Conservation (phyloP, 345 rosid genomes). For the Eucalyptus regnans region DNA sequence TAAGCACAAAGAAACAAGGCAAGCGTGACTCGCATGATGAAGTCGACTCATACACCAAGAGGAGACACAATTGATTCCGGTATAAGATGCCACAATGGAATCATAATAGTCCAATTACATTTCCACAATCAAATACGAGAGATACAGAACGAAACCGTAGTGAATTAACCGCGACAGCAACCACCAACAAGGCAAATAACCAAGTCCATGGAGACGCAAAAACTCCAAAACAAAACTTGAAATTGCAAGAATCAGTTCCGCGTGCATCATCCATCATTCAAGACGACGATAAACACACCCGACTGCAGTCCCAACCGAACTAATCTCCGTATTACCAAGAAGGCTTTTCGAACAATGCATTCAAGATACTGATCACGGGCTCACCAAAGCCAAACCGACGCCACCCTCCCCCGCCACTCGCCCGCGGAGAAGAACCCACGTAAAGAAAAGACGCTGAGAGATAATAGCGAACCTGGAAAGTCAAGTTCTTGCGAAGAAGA, state of each 20-base stretch:
- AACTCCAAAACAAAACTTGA: not conserved
- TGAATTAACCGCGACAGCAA: not conserved
- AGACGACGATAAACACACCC: not conserved
- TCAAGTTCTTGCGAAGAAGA: conserved; percentile 71
- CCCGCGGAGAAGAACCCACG: not conserved
- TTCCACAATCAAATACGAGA: not conserved
- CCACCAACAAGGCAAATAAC: not conserved
- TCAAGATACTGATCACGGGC: not conserved
- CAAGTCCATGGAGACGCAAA: not conserved
- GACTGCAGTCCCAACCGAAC: not conserved
- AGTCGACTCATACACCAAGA: not conserved
- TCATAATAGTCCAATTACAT: not conserved
- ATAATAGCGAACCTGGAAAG: conserved; percentile 52
- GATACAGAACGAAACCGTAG: not conserved
- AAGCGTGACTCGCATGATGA: not conserved
- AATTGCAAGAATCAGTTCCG: not conserved
- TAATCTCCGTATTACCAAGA: not conserved
- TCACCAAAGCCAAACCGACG: not conserved
- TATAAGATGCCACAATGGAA: not conserved
- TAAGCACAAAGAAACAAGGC: not conserved
- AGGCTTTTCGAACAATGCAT: not conserved
- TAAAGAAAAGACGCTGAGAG: not conserved
- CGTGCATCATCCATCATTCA: not conserved
- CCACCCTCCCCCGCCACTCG: not conserved
- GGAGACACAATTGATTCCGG: not conserved